These are phyloP conservation scores for Ustilago shanxiensis DNA, from an alignment of 1,284 basidiomycete species.

Conservation along the genomic window DNA sequence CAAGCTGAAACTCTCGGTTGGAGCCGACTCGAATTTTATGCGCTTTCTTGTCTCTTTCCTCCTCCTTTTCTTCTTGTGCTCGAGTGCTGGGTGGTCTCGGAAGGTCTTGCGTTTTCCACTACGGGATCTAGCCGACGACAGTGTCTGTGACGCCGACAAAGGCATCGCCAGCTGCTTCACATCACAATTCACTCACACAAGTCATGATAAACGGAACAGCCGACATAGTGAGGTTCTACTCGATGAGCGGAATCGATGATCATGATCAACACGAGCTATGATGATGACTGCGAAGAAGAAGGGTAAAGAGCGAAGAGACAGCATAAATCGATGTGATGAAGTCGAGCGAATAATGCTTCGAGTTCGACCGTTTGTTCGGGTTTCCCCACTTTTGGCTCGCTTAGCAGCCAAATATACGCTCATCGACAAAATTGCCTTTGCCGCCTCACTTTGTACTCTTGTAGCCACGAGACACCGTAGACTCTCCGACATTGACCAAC, in stretches of 20 bases:
- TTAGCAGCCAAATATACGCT: background rate
- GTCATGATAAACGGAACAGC: background rate
- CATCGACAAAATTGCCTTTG: no score
- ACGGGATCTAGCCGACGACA: no score
- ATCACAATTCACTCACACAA: background rate
- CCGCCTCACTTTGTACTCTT: no score
- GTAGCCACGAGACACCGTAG: no score
- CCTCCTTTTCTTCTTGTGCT: background rate
- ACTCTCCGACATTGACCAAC: no score
- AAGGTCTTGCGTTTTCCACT: background rate
- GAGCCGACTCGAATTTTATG: background rate
- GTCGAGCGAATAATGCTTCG: no score
- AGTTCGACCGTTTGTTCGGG: background rate
- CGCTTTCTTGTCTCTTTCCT: no score
- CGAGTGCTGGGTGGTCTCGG: background rate
- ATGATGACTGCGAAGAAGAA: background rate
- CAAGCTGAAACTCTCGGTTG: background rate
- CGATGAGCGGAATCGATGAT: background rate
- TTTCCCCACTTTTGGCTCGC: slow-evolving; percentile 1
- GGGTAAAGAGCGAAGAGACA: no score
- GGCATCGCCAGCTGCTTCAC: background rate
- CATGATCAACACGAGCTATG: background rate
- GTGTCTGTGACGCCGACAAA: no score
- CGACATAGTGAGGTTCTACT: background rate
- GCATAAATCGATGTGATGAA: no score